phyloP scores from a whole-genome alignment of 352 stramenopile genomes.

The Achlya hypogyna region DNA sequence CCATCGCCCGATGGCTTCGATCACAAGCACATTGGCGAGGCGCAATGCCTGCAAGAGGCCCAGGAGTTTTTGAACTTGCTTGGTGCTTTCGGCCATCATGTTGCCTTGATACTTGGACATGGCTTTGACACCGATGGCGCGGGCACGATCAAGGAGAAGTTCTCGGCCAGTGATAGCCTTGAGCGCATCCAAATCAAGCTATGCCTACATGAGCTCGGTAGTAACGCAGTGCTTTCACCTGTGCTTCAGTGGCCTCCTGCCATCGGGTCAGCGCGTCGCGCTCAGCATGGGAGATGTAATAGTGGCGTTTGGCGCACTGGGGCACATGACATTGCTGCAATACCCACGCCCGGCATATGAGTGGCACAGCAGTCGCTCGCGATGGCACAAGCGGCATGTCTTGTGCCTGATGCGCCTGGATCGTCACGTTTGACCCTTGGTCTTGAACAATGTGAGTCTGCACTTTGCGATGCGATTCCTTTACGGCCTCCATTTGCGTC shows the following conservation, averaged over 20 bases:
- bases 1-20: conserved; percentile 61
- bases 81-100: conserved; percentile 35
- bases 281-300: conserved; percentile 61
- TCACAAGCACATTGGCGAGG: conserved; percentile 57
- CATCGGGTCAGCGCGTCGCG: conserved; percentile 47
- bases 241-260: conserved; percentile 48
- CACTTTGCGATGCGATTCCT: conserved; percentile 7
- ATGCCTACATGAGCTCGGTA: too few species aligned
- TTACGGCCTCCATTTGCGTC: conserved; percentile 4
- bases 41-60: conserved; percentile 41
- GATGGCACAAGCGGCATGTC: conserved; percentile 28
- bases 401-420: conserved; percentile 28
- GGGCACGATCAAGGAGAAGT: conserved; percentile 34
- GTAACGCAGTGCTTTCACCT: not conserved
- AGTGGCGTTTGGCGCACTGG: conserved; percentile 54
- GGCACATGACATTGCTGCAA: conserved; percentile 35
- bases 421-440: conserved; percentile 31
- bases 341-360: conserved; percentile 64
- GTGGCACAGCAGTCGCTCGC: conserved; percentile 29
- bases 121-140: conserved; percentile 35
- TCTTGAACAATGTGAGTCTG: conserved; percentile 14
- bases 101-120: conserved; percentile 63
- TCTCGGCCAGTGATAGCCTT: conserved; percentile 51
- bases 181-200: conserved; percentile 53
- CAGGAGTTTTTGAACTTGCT: conserved; percentile 31